Percentiles rank a stretch among this genome's conserved stretches.
Conservation (phyloP, 2,329 filamentous ascomycete genomes). For the Emericellopsis atlantica region DNA sequence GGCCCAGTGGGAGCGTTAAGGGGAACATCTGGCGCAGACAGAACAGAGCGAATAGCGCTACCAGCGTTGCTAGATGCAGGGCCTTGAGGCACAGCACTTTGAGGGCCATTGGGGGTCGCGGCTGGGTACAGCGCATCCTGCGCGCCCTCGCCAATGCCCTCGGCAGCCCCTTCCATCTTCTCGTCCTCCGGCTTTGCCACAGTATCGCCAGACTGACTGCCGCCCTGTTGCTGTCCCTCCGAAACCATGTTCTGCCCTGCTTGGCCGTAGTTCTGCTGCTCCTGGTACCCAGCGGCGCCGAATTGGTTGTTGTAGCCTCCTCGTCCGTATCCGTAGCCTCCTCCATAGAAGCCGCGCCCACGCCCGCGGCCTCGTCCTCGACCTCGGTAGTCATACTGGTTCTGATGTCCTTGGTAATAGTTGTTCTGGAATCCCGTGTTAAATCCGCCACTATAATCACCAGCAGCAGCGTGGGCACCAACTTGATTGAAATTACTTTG, state of each 20-base stretch:
- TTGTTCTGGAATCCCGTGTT: constrained; percentile 67
- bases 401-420: constrained; percentile 70
- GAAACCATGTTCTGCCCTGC: background rate
- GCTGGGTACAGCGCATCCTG: constrained; percentile 6
- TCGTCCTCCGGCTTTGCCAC: background rate
- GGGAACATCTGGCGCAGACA: constrained; percentile 29
- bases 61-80: constrained; percentile 11
- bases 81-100: constrained; percentile 17
- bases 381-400: constrained; percentile 63
- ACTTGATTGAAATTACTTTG: constrained; percentile 86
- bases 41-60: constrained; percentile 16
- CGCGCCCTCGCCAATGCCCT: background rate
- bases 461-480: constrained; percentile 61
- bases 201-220: constrained; percentile 4
- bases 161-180: background rate
- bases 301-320: constrained; percentile 33
- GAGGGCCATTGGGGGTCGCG: constrained; percentile 7
- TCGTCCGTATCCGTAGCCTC: constrained; percentile 27
- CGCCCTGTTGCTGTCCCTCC: constrained; percentile 7
- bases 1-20: constrained; percentile 80
- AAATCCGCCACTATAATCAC: constrained; percentile 64
- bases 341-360: constrained; percentile 46
- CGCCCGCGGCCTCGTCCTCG: constrained; percentile 55
- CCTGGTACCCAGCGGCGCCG: constrained; percentile 23
- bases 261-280: constrained; percentile 13